Conservation (phyloP, 192 early-diverging fungal species). For the Umbelopsis vinacea region DNA sequence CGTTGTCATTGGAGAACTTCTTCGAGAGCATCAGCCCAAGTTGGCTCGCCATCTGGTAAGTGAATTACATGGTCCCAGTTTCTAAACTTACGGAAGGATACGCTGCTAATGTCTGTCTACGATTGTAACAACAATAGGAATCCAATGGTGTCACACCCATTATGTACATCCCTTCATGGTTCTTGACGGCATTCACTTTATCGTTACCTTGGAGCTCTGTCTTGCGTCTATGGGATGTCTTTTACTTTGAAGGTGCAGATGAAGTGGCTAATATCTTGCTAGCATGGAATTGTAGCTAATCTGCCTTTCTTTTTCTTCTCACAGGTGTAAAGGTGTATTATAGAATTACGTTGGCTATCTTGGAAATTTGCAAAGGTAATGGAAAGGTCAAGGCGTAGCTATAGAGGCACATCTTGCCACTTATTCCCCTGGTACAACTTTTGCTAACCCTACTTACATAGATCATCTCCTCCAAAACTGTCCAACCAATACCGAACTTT, state of each 20-base stretch:
- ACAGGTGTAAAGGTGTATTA: constrained; percentile 83
- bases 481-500: constrained; percentile 73
- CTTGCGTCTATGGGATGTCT: constrained; percentile 92
- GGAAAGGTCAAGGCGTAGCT: no score
- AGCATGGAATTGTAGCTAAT: background rate
- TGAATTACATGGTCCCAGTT: background rate
- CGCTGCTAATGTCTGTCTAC: no score
- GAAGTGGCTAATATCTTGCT: background rate
- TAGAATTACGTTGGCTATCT: constrained; percentile 78
- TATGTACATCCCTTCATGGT: constrained; percentile 95
- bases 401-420: background rate
- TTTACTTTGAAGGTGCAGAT: constrained; percentile 71
- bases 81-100: background rate
- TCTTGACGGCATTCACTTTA: constrained; percentile 89
- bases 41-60: constrained; percentile 73
- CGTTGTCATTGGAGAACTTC: constrained; percentile 75
- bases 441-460: background rate
- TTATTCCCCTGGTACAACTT: no score
- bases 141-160: constrained; percentile 79
- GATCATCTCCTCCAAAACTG: constrained; percentile 75
- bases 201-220: constrained; percentile 87
- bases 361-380: constrained; percentile 53
- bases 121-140: constrained; percentile 38
- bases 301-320: background rate
- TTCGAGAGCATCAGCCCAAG: constrained; percentile 69